These are phyloP conservation scores for Blastocrithidia nonstop DNA, from an alignment of 208 protist species.

Conservation along the genomic window DNA sequence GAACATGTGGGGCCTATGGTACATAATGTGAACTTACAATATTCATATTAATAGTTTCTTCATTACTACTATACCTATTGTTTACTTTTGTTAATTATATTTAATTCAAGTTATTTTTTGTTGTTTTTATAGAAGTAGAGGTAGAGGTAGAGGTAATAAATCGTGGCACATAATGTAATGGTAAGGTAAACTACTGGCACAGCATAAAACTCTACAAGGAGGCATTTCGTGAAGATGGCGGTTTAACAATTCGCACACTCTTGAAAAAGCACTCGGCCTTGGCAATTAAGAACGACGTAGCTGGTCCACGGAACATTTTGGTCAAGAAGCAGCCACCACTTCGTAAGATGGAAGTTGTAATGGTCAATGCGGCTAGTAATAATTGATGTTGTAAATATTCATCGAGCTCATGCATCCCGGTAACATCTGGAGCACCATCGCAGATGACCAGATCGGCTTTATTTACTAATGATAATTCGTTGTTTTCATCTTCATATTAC, in stretches of 20 bases:
- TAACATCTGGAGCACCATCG: conserved; percentile 99
- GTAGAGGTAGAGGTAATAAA: conserved; percentile 7
- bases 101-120: no score
- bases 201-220: conserved; percentile 94
- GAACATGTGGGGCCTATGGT: no score
- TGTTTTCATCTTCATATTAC: background rate
- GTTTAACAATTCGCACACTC: conserved; percentile 92
- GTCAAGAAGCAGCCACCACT: conserved; percentile 90
- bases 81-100: no score
- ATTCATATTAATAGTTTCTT: no score
- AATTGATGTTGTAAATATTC: conserved; percentile 98
- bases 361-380: conserved; percentile 95
- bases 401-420: conserved; percentile 98
- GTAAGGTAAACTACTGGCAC: conserved; percentile 85
- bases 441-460: conserved; percentile 96
- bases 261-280: conserved; percentile 95
- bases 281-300: conserved; percentile 83
- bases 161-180: conserved; percentile 62
- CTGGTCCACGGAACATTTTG: conserved; percentile 97
- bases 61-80: no score
- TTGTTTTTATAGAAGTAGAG: conserved; percentile 2
- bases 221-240: conserved; percentile 90
- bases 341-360: conserved; percentile 92
- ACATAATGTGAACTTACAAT: no score
- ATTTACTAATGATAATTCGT: conserved; percentile 5